These are phyloP conservation scores for Cucurbita ficifolia DNA, from an alignment of 306 rosid species.

Conservation along the genomic window DNA sequence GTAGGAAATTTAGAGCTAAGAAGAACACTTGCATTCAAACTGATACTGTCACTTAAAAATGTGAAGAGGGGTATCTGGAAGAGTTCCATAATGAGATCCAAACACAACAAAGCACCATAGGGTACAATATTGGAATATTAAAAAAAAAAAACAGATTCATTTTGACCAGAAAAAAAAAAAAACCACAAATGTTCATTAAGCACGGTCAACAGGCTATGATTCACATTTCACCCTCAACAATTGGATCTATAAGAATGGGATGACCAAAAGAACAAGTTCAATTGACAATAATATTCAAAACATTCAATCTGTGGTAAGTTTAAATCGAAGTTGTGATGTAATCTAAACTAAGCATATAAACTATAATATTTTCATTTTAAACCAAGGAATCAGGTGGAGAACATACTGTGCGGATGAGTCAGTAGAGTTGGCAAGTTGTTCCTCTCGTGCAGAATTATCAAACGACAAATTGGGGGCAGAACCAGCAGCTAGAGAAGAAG, in stretches of 20 bases:
- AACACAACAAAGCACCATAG: background rate
- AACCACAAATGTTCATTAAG: background rate
- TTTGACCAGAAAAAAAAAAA: background rate
- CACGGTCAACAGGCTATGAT: background rate
- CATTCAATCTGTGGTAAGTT: background rate
- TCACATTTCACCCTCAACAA: background rate
- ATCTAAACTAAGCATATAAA: background rate
- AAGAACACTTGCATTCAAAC: background rate
- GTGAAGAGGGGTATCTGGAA: background rate
- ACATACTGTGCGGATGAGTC: conserved; percentile 69
- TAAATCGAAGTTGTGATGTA: background rate
- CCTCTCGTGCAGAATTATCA: conserved; percentile 58
- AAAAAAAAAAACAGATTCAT: background rate
- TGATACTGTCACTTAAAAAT: background rate
- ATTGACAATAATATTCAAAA: background rate
- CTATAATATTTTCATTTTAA: background rate
- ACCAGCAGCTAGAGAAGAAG: conserved; percentile 39
- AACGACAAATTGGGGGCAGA: conserved; percentile 60
- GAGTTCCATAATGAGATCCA: background rate
- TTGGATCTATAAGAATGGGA: background rate
- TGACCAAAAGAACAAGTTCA: background rate
- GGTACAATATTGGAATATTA: background rate
- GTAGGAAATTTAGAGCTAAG: background rate
- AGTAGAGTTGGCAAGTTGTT: conserved; percentile 32
- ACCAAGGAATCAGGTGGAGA: background rate